These are phyloP conservation scores for Gaeumannomyces sp. DNA, from an alignment of 2,329 filamentous ascomycete species.

Conservation along the genomic window DNA sequence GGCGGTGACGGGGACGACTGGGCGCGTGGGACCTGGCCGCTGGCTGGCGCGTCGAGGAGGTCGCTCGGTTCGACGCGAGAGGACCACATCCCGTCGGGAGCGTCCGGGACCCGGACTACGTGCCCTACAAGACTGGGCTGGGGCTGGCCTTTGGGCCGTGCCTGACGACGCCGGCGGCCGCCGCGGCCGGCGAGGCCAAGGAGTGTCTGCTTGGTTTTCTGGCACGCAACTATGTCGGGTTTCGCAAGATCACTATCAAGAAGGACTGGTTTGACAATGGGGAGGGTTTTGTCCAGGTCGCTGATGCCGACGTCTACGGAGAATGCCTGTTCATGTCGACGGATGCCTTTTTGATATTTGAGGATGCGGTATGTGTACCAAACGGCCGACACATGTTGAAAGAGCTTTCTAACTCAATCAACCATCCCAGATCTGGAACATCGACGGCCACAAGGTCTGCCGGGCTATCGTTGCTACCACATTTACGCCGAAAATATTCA, in stretches of 20 bases:
- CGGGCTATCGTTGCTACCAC: conserved; percentile 51
- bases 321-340: conserved; percentile 44
- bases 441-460: conserved; percentile 31
- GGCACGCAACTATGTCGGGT: conserved; percentile 47
- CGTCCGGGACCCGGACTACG: conserved; percentile 42
- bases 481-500: conserved; percentile 42
- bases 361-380: conserved; percentile 36
- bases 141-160: conserved; percentile 51
- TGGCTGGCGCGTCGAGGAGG: conserved; percentile 46
- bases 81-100: conserved; percentile 35
- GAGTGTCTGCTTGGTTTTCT: conserved; percentile 43
- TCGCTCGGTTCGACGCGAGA: conserved; percentile 39
- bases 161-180: conserved; percentile 23
- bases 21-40: conserved; percentile 13
- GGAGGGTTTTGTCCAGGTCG: conserved; percentile 33
- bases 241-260: conserved; percentile 41
- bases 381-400: too few relatives aligned
- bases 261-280: conserved; percentile 26
- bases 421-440: conserved; percentile 34
- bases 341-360: conserved; percentile 51
- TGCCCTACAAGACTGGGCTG: conserved; percentile 42
- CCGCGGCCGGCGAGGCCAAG: conserved; percentile 23
- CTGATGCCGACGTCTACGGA: conserved; percentile 35
- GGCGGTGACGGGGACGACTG: conserved; percentile 17
- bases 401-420: not conserved